Evolutionary conservation across 2,329 filamentous ascomycete genomes (phyloP).

Genomic region (Ophiostoma pallidulum): DNA sequence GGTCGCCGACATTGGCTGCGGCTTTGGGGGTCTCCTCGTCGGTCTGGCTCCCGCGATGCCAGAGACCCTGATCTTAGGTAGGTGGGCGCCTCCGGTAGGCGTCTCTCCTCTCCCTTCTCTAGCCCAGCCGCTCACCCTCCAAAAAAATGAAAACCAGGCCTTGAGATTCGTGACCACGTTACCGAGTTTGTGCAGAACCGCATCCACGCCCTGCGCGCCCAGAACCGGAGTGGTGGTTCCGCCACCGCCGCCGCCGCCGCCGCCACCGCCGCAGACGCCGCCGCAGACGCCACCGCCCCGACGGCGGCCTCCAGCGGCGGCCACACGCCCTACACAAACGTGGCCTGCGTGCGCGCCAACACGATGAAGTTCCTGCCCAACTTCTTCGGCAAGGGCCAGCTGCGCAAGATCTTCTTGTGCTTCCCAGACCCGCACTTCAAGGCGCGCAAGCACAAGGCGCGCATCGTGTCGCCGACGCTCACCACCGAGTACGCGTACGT

Average conservation of each 20-base stretch:
- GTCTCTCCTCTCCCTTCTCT: too few species aligned
- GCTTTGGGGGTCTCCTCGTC: slow-evolving; percentile 84
- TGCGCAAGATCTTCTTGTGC: slow-evolving; percentile 91
- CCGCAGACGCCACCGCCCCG: too few species aligned
- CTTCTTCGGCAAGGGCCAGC: slow-evolving; percentile 74
- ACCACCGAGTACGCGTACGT: slow-evolving; percentile 92
- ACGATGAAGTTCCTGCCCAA: slow-evolving; percentile 99
- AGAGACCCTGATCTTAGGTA: slow-evolving; percentile 73
- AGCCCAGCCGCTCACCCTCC: too few species aligned
- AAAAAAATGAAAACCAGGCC: too few species aligned
- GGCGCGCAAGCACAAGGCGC: slow-evolving; percentile 88
- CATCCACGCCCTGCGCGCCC: slow-evolving; percentile 67
- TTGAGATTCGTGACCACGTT: slow-evolving; percentile 88
- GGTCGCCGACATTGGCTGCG: slow-evolving; percentile 93
- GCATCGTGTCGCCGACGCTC: slow-evolving; percentile 81
- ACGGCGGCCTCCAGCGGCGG: too few species aligned
- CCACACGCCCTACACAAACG: slow-evolving; percentile 60
- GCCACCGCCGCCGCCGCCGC: not conserved
- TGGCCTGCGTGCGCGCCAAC: slow-evolving; percentile 81
- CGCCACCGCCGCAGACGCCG: slow-evolving; percentile 20
- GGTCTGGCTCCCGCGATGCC: slow-evolving; percentile 75
- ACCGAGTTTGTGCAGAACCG: slow-evolving; percentile 84
- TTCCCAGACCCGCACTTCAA: slow-evolving; percentile 99
- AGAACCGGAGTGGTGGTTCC: slow-evolving; percentile 32
- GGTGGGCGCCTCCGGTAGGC: too few species aligned